Conservation (phyloP, 1,139 yeast genomes). For the Suhomyces maxii region DNA sequence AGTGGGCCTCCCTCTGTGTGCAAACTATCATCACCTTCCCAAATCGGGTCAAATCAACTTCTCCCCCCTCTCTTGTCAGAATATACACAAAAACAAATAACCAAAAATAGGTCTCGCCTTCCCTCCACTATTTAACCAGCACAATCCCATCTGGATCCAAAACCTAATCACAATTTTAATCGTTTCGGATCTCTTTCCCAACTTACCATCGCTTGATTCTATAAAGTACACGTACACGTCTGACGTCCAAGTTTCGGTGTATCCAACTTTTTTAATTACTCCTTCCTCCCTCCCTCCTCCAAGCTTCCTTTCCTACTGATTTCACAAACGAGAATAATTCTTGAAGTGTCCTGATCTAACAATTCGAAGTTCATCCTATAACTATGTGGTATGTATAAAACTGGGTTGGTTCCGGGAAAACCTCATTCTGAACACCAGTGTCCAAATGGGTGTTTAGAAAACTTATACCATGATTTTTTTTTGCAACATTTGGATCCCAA, state of each 20-base stretch:
- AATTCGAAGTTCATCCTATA: too few species aligned
- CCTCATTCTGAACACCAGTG: too few species aligned
- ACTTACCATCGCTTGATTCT: neutral
- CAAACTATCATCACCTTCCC: conserved; percentile 5
- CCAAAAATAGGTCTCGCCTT: conserved; percentile 10
- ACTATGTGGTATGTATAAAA: too few species aligned
- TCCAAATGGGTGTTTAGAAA: too few species aligned
- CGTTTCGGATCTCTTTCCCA: neutral
- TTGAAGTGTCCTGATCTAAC: too few species aligned
- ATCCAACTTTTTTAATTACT: neutral
- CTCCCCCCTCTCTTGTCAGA: conserved; percentile 7
- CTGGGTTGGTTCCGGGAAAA: too few species aligned
- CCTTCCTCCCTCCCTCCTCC: neutral
- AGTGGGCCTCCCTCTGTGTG: too few species aligned
- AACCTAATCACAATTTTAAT: neutral
- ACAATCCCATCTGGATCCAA: neutral
- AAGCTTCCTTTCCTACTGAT: neutral
- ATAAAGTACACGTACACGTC: neutral
- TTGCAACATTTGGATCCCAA: too few species aligned
- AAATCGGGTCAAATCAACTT: neutral
- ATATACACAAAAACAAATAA: conserved; percentile 9
- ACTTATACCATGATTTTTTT: too few species aligned
- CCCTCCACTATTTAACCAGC: conserved; percentile 4
- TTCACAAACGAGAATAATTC: too few species aligned
- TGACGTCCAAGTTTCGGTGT: neutral